phyloP scores from a whole-genome alignment of 2,329 filamentous ascomycete species.

The Colletotrichum musicola region DNA sequence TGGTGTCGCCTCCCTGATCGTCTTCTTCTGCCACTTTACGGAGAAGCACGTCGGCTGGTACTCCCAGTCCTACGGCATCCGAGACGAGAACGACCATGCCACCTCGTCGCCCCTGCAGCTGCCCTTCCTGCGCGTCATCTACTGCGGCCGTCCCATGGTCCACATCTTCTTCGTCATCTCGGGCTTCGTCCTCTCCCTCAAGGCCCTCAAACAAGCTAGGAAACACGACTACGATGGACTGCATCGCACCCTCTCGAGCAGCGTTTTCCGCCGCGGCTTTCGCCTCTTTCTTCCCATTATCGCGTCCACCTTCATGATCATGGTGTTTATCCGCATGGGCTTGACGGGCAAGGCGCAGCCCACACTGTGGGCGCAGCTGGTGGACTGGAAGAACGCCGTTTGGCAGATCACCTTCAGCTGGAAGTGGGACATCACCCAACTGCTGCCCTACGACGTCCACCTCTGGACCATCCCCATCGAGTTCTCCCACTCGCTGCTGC shows the following conservation, averaged over 20 bases:
- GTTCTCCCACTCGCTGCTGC: conserved; percentile 58
- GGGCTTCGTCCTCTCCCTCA: conserved; percentile 60
- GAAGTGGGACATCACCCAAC: conserved; percentile 46
- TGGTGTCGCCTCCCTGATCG: conserved; percentile 61
- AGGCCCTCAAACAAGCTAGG: conserved; percentile 57
- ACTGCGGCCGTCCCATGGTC: conserved; percentile 61
- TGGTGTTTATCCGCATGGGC: conserved; percentile 49
- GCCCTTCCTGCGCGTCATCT: conserved; percentile 58
- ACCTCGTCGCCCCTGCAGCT: conserved; percentile 55
- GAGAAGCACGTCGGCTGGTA: conserved; percentile 54
- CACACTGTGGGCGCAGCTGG: conserved; percentile 43
- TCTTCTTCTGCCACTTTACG: conserved; percentile 62
- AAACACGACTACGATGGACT: conserved; percentile 52
- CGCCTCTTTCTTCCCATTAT: conserved; percentile 61
- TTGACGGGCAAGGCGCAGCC: conserved; percentile 45
- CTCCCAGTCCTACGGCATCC: conserved; percentile 50
- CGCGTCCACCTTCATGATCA: conserved; percentile 55
- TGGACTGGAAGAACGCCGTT: conserved; percentile 45
- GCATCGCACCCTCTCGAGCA: conserved; percentile 57
- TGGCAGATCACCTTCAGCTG: conserved; percentile 45
- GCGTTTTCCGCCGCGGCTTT: conserved; percentile 60
- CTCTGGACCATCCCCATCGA: conserved; percentile 64
- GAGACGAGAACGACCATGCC: conserved; percentile 45
- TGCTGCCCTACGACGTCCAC: conserved; percentile 54
- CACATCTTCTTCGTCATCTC: conserved; percentile 66